phyloP scores from a whole-genome alignment of 2,329 filamentous ascomycete species.

The Botryotinia globosa region DNA sequence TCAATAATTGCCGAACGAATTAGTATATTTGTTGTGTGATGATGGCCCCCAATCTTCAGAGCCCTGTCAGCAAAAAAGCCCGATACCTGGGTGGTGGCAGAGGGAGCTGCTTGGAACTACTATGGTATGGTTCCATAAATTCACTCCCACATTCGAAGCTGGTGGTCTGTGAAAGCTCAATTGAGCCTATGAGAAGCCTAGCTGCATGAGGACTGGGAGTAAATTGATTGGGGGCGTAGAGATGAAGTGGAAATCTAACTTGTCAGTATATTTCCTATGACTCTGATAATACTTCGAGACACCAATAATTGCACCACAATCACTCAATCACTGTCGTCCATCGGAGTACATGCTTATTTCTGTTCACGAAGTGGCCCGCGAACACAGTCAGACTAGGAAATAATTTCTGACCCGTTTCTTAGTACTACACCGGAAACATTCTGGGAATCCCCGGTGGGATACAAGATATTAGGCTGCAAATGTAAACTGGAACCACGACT shows the following conservation, averaged over 20 bases:
- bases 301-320: neutral
- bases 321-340: neutral
- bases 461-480: neutral
- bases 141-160: neutral
- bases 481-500: too few relatives aligned
- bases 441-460: neutral
- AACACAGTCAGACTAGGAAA: neutral
- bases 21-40: neutral
- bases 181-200: neutral
- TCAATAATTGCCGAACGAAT: neutral
- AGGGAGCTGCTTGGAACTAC: neutral
- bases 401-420: neutral
- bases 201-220: neutral
- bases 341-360: neutral
- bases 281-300: neutral
- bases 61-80: neutral
- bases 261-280: neutral
- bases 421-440: neutral
- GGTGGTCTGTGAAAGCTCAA: neutral
- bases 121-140: neutral
- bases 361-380: neutral
- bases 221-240: neutral
- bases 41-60: neutral
- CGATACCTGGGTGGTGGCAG: neutral
- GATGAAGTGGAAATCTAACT: neutral